Conservation (phyloP, 2,329 filamentous ascomycete genomes). For the Beauveria asiatica region DNA sequence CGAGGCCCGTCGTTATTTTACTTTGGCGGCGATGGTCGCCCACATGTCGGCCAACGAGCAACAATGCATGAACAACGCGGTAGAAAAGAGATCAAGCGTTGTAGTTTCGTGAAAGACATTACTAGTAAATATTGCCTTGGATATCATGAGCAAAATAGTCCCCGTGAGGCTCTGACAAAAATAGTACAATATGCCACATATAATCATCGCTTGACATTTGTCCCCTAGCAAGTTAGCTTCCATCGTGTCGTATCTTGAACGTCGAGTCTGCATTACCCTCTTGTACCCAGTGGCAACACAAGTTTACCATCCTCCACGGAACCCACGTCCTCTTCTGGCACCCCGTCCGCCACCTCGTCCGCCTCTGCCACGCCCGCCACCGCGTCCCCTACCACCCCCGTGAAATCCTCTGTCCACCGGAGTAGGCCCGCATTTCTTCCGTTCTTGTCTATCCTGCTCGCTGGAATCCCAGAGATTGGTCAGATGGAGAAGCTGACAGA, state of each 20-base stretch:
- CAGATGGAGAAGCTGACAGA: conserved; percentile 71
- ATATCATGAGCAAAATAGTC: too few relatives aligned
- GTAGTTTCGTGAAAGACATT: too few relatives aligned
- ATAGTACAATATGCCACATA: background rate
- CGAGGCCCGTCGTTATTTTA: too few relatives aligned
- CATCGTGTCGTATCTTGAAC: background rate
- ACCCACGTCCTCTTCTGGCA: background rate
- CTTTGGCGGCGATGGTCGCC: too few relatives aligned
- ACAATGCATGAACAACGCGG: too few relatives aligned
- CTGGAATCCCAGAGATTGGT: conserved; percentile 65
- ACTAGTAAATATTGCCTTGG: too few relatives aligned
- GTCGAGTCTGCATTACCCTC: background rate
- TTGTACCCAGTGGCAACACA: background rate
- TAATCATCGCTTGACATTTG: background rate
- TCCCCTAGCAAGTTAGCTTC: background rate
- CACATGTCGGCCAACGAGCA: too few relatives aligned
- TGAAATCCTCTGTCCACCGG: conserved; percentile 30
- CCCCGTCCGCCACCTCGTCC: conserved; percentile 6
- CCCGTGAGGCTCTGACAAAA: background rate
- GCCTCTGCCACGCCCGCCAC: conserved; percentile 20
- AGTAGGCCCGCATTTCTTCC: conserved; percentile 50
- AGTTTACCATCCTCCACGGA: background rate
- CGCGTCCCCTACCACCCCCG: conserved; percentile 28
- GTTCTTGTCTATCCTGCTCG: conserved; percentile 58
- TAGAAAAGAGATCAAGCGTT: too few relatives aligned